These are phyloP conservation scores for Platanthera zijinensis DNA, from an alignment of 106 monocot genomes.

Conservation along the genomic window DNA sequence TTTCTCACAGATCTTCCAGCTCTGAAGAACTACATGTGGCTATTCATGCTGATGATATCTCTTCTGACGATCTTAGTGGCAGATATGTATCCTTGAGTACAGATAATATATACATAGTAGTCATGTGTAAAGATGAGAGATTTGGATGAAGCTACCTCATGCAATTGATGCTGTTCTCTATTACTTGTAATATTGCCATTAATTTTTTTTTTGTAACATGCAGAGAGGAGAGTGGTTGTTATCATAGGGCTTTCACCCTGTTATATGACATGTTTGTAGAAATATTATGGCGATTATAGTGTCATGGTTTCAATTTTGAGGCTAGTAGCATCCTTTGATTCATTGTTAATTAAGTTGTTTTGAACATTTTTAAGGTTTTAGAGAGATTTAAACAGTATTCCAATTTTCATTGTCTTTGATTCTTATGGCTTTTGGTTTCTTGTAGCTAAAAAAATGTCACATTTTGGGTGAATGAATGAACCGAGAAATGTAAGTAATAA, in stretches of 20 bases:
- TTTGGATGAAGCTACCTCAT: background rate
- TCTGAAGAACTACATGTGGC: slow-evolving; percentile 2
- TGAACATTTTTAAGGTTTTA: background rate
- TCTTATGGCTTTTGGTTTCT: too few relatives aligned
- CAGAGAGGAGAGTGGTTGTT: background rate
- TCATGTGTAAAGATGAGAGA: background rate
- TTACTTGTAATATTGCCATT: background rate
- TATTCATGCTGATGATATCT: slow-evolving; percentile 1
- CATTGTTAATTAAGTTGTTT: background rate
- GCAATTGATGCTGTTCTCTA: background rate
- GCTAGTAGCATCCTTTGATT: background rate
- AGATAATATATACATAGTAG: background rate
- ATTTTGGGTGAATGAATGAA: too few relatives aligned
- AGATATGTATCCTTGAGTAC: background rate
- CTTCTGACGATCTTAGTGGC: background rate
- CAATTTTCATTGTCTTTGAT: too few relatives aligned
- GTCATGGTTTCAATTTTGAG: background rate
- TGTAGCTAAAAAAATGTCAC: too few relatives aligned
- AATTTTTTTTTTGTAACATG: background rate
- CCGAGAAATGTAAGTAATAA: too few relatives aligned
- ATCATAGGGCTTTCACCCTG: background rate
- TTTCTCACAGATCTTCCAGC: background rate
- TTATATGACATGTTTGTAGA: background rate
- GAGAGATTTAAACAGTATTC: too few relatives aligned
- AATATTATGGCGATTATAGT: background rate